Evolutionary conservation across 176 grass and related monocot genomes (phyloP).

Genomic region (Eragrostis nindensis): DNA sequence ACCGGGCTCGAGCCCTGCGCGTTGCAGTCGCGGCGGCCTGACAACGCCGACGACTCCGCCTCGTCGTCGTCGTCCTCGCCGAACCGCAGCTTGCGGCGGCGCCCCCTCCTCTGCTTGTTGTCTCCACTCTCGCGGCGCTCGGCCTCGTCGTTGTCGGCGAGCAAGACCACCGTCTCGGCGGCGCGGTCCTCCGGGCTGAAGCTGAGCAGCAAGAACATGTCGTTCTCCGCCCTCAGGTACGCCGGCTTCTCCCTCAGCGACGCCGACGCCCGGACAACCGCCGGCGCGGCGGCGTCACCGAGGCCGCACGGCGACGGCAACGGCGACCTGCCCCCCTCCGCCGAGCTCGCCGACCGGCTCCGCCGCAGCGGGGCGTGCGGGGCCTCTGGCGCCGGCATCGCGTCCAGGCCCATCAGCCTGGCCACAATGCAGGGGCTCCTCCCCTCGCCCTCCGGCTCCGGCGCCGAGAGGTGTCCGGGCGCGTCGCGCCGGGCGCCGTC

Average conservation of each 20-base stretch:
- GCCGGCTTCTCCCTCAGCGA: slow-evolving; percentile 60
- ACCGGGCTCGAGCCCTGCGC: slow-evolving; percentile 66
- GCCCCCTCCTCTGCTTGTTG: slow-evolving; percentile 4
- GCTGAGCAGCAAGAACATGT: slow-evolving; percentile 87
- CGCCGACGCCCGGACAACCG: neutral
- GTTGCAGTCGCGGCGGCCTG: slow-evolving; percentile 10
- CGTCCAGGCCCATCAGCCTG: slow-evolving; percentile 85
- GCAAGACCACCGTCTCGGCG: neutral
- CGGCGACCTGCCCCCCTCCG: neutral
- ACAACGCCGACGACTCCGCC: too few species aligned
- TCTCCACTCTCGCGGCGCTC: neutral
- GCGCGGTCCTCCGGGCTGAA: slow-evolving; percentile 62
- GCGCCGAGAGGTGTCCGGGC: neutral
- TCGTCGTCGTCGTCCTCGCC: slow-evolving; percentile 5
- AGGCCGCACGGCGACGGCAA: slow-evolving; percentile 7
- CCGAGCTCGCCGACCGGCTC: slow-evolving; percentile 40
- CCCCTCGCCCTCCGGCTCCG: neutral
- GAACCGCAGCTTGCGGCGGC: slow-evolving; percentile 21
- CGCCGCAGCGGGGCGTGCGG: slow-evolving; percentile 15
- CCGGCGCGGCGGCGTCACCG: slow-evolving; percentile 41
- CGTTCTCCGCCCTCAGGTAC: slow-evolving; percentile 71
- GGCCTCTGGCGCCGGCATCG: slow-evolving; percentile 48
- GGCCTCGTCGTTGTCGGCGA: neutral
- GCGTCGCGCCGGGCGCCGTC: neutral
- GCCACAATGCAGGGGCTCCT: slow-evolving; percentile 81